Conservation (phyloP, 2,329 filamentous ascomycete genomes). For the Fusarium burgessii region DNA sequence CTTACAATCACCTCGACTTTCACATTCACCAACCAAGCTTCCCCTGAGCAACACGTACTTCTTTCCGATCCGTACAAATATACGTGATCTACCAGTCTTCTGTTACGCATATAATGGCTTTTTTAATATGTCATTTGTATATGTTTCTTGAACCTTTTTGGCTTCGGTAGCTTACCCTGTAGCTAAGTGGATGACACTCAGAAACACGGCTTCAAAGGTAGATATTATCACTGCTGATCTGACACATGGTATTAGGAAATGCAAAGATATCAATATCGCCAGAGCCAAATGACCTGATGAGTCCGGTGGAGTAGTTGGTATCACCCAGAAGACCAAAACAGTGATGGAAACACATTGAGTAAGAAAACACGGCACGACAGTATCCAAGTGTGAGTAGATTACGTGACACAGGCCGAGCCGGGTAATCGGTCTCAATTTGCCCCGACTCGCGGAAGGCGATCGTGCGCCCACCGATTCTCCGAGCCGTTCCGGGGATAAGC, state of each 20-base stretch:
- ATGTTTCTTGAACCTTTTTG: too few relatives aligned
- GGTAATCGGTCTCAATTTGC: constrained; percentile 23
- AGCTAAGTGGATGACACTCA: background rate
- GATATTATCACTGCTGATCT: background rate
- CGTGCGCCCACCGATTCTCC: constrained; percentile 39
- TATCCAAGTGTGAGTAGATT: background rate
- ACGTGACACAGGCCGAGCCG: constrained; percentile 1
- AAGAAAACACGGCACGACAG: background rate
- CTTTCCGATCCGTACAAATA: too few relatives aligned
- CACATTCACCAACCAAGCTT: too few relatives aligned
- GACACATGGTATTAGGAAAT: background rate
- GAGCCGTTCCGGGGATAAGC: constrained; percentile 44
- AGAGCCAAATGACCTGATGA: background rate
- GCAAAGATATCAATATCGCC: background rate
- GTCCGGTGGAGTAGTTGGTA: background rate
- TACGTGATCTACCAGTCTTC: too few relatives aligned
- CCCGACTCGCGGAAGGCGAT: constrained; percentile 27
- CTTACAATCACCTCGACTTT: too few relatives aligned
- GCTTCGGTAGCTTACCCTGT: background rate
- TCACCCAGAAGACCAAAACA: background rate
- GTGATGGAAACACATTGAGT: background rate
- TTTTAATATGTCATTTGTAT: too few relatives aligned
- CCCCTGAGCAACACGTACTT: too few relatives aligned
- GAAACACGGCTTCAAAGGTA: background rate
- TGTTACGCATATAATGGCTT: too few relatives aligned